A percentile compares a stretch with the other conserved stretches of the same genome.
phyloP scores from a whole-genome alignment of 1,284 basidiomycete species.

The Pyrrhoderma noxium region DNA sequence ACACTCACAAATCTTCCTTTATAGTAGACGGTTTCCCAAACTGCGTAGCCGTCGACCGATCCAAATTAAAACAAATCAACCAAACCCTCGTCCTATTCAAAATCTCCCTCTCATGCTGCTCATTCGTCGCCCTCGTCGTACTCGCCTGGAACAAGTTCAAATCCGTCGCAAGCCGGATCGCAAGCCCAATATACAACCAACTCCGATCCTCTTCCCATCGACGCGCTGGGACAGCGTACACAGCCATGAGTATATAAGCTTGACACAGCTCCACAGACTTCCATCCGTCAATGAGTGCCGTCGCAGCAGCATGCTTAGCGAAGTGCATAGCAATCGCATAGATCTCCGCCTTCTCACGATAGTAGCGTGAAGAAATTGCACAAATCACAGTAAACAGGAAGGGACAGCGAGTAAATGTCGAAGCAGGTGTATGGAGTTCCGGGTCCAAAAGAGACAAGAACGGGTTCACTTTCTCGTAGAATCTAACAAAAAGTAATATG shows the following conservation, averaged over 20 bases:
- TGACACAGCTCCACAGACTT: slow-evolving; percentile 58
- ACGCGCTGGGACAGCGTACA: slow-evolving; percentile 70
- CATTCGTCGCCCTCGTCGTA: slow-evolving; percentile 36
- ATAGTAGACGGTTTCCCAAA: slow-evolving; percentile 84
- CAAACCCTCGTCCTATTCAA: slow-evolving; percentile 76
- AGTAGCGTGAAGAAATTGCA: slow-evolving; percentile 70
- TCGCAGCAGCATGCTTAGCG: slow-evolving; percentile 73
- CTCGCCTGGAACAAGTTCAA: slow-evolving; percentile 73
- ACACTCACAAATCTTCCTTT: slow-evolving; percentile 70
- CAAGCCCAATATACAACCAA: slow-evolving; percentile 76
- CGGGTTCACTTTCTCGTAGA: slow-evolving; percentile 63
- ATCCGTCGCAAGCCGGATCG: slow-evolving; percentile 81
- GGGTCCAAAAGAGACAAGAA: slow-evolving; percentile 72
- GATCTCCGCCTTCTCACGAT: slow-evolving; percentile 67
- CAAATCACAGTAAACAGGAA: slow-evolving; percentile 82
- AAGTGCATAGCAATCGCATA: slow-evolving; percentile 85
- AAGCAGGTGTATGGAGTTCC: slow-evolving; percentile 60
- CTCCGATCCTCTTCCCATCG: slow-evolving; percentile 79
- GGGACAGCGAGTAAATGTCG: slow-evolving; percentile 70
- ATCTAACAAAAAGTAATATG: slow-evolving; percentile 34
- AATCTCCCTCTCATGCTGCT: slow-evolving; percentile 71
- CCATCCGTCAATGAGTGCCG: slow-evolving; percentile 73
- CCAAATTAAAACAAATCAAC: slow-evolving; percentile 83
- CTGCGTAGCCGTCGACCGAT: slow-evolving; percentile 77
- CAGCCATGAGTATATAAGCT: slow-evolving; percentile 67